phyloP scores from a whole-genome alignment of 78 protist genomes.

The Isochrysis galbana region DNA sequence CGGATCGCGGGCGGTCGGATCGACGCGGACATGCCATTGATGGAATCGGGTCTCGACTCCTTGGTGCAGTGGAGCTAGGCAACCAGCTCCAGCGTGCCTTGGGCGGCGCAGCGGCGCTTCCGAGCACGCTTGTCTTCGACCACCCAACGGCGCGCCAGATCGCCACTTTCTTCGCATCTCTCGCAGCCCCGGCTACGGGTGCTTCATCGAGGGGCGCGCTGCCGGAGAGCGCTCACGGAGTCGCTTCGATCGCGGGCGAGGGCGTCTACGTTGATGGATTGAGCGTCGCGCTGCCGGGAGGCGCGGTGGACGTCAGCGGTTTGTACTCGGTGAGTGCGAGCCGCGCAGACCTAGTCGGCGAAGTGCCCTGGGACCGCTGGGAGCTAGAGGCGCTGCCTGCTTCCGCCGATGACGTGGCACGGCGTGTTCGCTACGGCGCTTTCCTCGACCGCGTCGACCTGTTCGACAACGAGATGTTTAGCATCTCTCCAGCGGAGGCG shows the following conservation, averaged over 20 bases:
- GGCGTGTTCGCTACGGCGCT: conserved; percentile 14
- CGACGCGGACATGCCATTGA: neutral
- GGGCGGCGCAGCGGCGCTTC: neutral
- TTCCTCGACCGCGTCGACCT: neutral
- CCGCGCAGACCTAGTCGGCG: neutral
- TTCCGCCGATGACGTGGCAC: neutral
- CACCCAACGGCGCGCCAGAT: no score
- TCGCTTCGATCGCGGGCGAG: neutral
- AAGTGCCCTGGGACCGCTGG: neutral
- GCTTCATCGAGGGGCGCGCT: neutral
- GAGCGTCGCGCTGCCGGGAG: neutral
- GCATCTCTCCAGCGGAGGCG: conserved; percentile 5
- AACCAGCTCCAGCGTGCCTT: neutral
- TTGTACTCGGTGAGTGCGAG: neutral
- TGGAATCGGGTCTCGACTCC: neutral
- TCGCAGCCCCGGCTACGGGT: no score
- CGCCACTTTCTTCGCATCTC: no score
- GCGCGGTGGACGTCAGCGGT: neutral
- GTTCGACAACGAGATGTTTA: neutral
- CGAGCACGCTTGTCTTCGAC: neutral
- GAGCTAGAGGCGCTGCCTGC: neutral
- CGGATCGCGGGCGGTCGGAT: no score
- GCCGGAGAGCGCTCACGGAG: neutral
- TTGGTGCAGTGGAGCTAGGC: neutral
- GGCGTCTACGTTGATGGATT: neutral